Conservation (phyloP, 352 stramenopile species). For the Poterioochromonas sp. region DNA sequence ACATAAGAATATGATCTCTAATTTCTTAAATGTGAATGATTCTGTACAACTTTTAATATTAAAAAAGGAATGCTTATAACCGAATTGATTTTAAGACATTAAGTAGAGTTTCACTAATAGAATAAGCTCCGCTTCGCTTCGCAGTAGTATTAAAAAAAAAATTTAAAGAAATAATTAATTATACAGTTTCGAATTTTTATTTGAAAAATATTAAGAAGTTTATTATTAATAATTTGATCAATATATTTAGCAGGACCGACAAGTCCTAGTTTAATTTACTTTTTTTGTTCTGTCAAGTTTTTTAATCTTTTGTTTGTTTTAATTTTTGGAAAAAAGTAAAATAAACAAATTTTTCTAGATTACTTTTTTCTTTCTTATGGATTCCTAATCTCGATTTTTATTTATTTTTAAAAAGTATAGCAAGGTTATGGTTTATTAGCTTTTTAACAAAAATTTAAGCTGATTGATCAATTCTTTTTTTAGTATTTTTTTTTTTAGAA, state of each 20-base stretch:
- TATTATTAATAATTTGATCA: conserved; percentile 19
- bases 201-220: conserved; percentile 19
- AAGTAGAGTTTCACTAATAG: conserved; percentile 15
- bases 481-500: too few species aligned
- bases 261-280: conserved; percentile 14
- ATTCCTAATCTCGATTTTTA: too few species aligned
- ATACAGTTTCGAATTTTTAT: conserved; percentile 18
- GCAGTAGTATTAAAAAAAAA: conserved; percentile 18
- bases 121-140: conserved; percentile 10
- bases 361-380: too few species aligned
- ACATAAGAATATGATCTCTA: conserved; percentile 17
- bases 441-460: too few species aligned
- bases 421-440: too few species aligned
- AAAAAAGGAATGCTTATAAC: conserved; percentile 17
- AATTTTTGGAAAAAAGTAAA: conserved; percentile 19
- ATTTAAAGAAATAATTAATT: conserved; percentile 20
- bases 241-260: conserved; percentile 13
- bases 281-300: conserved; percentile 17
- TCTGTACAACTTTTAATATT: conserved; percentile 18
- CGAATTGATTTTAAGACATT: conserved; percentile 17
- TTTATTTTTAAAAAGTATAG: too few species aligned
- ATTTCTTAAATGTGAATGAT: conserved; percentile 18
- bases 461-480: too few species aligned
- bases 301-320: conserved; percentile 19
- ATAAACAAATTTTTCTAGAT: conserved; percentile 19